Percentiles rank a stretch among this genome's conserved stretches.
Evolutionary conservation across 257 asterid genomes (phyloP).

Genomic region (Lithospermum erythrorhizon): DNA sequence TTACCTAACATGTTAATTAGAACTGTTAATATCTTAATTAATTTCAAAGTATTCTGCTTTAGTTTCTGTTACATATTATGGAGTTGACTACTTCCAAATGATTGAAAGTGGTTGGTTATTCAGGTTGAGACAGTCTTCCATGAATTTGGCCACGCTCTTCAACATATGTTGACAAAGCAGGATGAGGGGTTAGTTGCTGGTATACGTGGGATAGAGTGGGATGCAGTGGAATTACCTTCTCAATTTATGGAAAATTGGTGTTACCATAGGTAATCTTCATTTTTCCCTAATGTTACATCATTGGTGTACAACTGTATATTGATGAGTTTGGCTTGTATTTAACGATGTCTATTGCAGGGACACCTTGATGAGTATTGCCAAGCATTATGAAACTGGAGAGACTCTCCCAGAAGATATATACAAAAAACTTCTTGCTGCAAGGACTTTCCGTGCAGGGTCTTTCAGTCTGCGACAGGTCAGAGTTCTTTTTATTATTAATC

Average conservation of each 20-base stretch:
- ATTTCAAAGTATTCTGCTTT: not conserved
- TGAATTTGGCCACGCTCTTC: constrained; percentile 98
- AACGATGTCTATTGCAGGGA: constrained; percentile 43
- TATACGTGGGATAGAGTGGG: constrained; percentile 89
- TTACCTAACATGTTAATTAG: not conserved
- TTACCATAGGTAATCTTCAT: constrained; percentile 56
- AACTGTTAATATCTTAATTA: not conserved
- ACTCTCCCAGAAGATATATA: constrained; percentile 82
- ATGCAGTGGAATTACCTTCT: constrained; percentile 95
- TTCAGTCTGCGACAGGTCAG: constrained; percentile 88
- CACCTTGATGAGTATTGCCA: constrained; percentile 91
- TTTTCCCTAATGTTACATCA: not conserved
- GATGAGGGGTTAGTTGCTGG: constrained; percentile 99
- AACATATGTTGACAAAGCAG: constrained; percentile 94
- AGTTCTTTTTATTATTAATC: not conserved
- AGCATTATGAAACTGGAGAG: constrained; percentile 96
- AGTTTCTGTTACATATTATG: not conserved
- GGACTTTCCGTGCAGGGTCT: constrained; percentile 98
- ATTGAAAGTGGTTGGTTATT: constrained; percentile 5
- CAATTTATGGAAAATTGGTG: constrained; percentile 99
- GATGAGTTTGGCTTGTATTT: constrained; percentile 7
- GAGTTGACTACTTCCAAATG: not conserved
- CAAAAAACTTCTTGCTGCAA: constrained; percentile 91
- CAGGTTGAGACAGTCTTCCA: constrained; percentile 98
- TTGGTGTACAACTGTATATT: not conserved